phyloP scores from a whole-genome alignment of 2,329 filamentous ascomycete genomes.

The Rhynchosporium graminicola region DNA sequence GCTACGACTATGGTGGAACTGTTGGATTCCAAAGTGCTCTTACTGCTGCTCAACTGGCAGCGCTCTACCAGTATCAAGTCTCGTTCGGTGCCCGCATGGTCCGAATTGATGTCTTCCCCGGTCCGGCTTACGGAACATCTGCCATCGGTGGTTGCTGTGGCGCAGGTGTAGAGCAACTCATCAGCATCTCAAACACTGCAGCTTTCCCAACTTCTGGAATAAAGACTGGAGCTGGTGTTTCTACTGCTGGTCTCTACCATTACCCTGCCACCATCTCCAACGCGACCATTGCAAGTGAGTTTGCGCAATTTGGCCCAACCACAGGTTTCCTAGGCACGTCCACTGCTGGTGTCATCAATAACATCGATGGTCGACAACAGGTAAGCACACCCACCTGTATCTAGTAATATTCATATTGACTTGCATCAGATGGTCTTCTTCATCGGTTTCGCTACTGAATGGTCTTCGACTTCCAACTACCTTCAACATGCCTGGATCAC shows the following conservation, averaged over 20 bases:
- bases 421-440: conserved; percentile 57
- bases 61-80: conserved; percentile 58
- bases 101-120: conserved; percentile 58
- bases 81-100: conserved; percentile 62
- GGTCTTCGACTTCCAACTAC: conserved; percentile 54
- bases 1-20: conserved; percentile 51
- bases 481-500: conserved; percentile 63
- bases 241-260: conserved; percentile 56
- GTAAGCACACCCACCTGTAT: conserved; percentile 15
- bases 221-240: conserved; percentile 50
- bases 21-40: conserved; percentile 41
- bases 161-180: conserved; percentile 50
- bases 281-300: conserved; percentile 52
- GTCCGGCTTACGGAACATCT: conserved; percentile 48
- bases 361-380: conserved; percentile 56
- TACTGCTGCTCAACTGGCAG: conserved; percentile 56
- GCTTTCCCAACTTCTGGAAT: conserved; percentile 57
- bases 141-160: conserved; percentile 48
- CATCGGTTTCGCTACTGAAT: conserved; percentile 50
- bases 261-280: conserved; percentile 59
- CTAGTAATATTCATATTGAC: not conserved
- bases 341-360: conserved; percentile 61
- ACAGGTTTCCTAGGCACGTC: conserved; percentile 44
- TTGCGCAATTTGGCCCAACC: conserved; percentile 54
- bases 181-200: conserved; percentile 55